Evolutionary conservation across 2,329 filamentous ascomycete genomes (phyloP), one percentile per base, ranked within the genome.

Genomic region (Ophiostoma australiae): DNA sequence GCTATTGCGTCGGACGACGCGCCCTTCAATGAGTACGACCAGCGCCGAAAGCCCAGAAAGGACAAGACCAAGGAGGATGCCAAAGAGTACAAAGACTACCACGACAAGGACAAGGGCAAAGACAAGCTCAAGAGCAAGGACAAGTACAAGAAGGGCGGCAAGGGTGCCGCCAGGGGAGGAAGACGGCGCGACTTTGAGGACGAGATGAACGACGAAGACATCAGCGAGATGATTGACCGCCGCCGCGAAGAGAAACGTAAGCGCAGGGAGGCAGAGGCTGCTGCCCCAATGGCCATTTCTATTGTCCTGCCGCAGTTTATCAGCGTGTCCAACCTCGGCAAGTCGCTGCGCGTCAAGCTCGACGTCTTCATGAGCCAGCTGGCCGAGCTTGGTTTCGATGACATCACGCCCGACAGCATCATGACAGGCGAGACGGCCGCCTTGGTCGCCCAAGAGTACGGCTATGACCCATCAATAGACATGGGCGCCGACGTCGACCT

Each of bases 231-330:
- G 35, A 48, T 67, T 10, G 66, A 67, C 37, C 79, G 77, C 44
- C 80, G 78, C 58, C 83, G 82, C 73, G 80, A 79, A 6, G 81
- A 83, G 72, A 82, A 80, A 72, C 79, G 80, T 69, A 80, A 80
- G 17, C 82, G 80, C 72, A 77, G 78, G 58, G 73, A 73, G 48
- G 79, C 78, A 75, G 76, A 78, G 76, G 81, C 80, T 72, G 78
- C 78, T 68, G 77, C 76, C 2, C 87, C 86, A 1, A 85, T 84
- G 1, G 4, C 66, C 11, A 41, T 67, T 13, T 81, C 80, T 0
- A 91, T 99, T 66, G 87, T 90, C 70, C 82, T 99, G 31, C 96
- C 96, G 0, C 92, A 97, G 77, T 97, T 93, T 76, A 96, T 99
- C 79, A 95, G 88, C 76, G 90, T 97, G n/a, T 85, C 87, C 11